These are phyloP conservation scores for Lentinula sp. DNA, from an alignment of 768 basidiomycete species.

Conservation along the genomic window DNA sequence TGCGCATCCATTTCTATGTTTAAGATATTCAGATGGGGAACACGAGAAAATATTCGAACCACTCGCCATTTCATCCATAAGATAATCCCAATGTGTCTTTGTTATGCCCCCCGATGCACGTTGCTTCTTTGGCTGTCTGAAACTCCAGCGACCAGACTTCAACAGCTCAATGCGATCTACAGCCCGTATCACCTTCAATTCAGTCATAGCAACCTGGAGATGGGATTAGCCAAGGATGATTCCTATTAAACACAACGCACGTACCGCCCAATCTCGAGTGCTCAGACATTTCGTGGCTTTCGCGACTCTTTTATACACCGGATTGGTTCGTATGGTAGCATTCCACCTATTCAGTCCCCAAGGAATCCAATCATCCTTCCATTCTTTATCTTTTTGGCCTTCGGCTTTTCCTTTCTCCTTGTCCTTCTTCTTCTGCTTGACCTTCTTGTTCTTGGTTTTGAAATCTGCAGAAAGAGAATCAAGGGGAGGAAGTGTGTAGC, in stretches of 20 bases:
- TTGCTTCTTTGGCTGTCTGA: slow-evolving; percentile 94
- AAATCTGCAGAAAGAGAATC: slow-evolving; percentile 44
- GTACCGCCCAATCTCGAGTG: slow-evolving; percentile 78
- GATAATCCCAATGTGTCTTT: slow-evolving; percentile 93
- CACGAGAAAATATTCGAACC: neutral
- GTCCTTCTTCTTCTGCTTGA: slow-evolving; percentile 44
- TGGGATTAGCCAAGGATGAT: slow-evolving; percentile 2
- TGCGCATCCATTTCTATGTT: slow-evolving; percentile 89
- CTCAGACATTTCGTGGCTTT: slow-evolving; percentile 73
- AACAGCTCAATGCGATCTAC: slow-evolving; percentile 82
- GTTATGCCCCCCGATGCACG: slow-evolving; percentile 65
- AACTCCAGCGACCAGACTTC: slow-evolving; percentile 82
- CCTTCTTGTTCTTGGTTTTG: slow-evolving; percentile 39
- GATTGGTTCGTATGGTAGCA: slow-evolving; percentile 71
- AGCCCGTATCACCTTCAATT: slow-evolving; percentile 71
- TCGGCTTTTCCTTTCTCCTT: slow-evolving; percentile 33
- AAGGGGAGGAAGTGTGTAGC: slow-evolving; percentile 43
- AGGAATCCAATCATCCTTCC: slow-evolving; percentile 55
- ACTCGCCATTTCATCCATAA: slow-evolving; percentile 93
- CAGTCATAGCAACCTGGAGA: slow-evolving; percentile 67
- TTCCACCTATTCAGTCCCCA: slow-evolving; percentile 70
- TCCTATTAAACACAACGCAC: slow-evolving; percentile 17
- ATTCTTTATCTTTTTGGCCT: slow-evolving; percentile 34
- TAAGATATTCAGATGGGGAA: neutral
- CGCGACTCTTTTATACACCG: slow-evolving; percentile 63